phyloP scores from a whole-genome alignment of 352 stramenopile genomes.

The Pythium utonaiense region DNA sequence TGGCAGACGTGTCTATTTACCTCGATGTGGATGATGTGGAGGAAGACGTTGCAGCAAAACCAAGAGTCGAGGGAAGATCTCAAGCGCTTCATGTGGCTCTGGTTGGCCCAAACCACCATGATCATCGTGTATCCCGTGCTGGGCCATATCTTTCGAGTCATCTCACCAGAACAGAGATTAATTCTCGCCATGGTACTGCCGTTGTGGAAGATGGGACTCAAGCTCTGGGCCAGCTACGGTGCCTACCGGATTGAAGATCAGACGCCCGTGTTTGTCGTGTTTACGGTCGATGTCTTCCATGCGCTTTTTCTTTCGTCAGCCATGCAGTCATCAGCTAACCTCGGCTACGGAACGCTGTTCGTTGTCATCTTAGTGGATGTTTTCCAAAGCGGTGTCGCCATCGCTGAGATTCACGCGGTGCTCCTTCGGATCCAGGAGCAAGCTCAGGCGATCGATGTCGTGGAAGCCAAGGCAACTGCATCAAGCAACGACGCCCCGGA shows the following conservation, averaged over 20 bases:
- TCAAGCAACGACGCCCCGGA: too few relatives aligned
- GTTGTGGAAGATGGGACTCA: constrained; percentile 34
- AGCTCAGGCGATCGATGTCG: too few relatives aligned
- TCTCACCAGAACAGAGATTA: constrained; percentile 2
- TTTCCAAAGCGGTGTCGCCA: background rate
- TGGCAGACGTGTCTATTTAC: constrained; percentile 21
- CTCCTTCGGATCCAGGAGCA: too few relatives aligned
- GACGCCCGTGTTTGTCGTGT: constrained; percentile 22
- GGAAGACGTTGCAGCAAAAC: background rate
- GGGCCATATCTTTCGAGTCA: constrained; percentile 10
- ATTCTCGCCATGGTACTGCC: constrained; percentile 23
- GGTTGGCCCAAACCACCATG: background rate
- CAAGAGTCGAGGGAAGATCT: background rate
- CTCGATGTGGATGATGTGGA: background rate
- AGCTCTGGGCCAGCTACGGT: constrained; percentile 28
- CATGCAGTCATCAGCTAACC: constrained; percentile 2
- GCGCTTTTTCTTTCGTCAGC: constrained; percentile 16
- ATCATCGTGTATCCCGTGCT: constrained; percentile 16
- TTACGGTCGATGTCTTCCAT: constrained; percentile 21
- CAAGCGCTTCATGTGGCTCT: background rate
- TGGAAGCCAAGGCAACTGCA: too few relatives aligned
- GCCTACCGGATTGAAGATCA: constrained; percentile 19
- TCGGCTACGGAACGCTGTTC: background rate
- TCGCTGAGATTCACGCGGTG: background rate
- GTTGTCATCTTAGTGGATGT: constrained; percentile 1